A percentile compares a stretch with the other conserved stretches of the same genome.
These are phyloP conservation scores for Pseudogymnoascus sp. DNA, from an alignment of 2,329 filamentous ascomycete species.

Conservation along the genomic window DNA sequence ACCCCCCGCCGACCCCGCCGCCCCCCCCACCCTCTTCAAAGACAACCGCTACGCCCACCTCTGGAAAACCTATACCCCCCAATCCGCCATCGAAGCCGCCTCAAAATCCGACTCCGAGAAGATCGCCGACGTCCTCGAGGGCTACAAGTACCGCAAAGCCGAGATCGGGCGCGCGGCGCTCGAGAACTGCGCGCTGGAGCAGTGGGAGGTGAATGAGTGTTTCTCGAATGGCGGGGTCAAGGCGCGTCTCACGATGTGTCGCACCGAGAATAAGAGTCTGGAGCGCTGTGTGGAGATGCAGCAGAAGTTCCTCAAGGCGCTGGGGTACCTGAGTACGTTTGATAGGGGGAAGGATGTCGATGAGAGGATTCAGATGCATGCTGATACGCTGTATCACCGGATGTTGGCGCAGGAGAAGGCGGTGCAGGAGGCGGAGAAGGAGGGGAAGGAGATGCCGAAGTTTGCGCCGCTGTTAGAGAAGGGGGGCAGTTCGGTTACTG, in stretches of 20 bases:
- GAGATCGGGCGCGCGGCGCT: conserved; percentile 72
- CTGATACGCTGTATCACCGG: conserved; percentile 79
- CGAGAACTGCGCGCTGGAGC: conserved; percentile 88
- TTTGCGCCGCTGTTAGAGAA: conserved; percentile 54
- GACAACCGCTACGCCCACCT: conserved; percentile 75
- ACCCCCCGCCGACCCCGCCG: conserved; percentile 12
- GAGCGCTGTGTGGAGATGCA: conserved; percentile 87
- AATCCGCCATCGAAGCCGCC: conserved; percentile 58
- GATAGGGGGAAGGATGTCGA: conserved; percentile 60
- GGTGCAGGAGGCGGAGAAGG: conserved; percentile 59
- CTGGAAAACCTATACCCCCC: conserved; percentile 84
- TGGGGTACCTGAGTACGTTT: conserved; percentile 71
- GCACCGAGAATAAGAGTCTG: conserved; percentile 65
- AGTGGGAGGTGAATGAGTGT: conserved; percentile 74
- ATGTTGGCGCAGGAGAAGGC: conserved; percentile 74
- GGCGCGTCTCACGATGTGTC: conserved; percentile 71
- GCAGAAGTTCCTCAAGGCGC: conserved; percentile 76
- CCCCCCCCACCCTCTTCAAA: conserved; percentile 47
- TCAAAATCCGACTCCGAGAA: conserved; percentile 70
- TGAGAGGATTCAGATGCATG: conserved; percentile 91
- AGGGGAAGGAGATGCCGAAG: conserved; percentile 47
- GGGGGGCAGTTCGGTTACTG: conserved; percentile 47
- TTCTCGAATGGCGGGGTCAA: conserved; percentile 62
- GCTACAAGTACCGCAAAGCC: conserved; percentile 72
- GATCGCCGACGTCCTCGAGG: conserved; percentile 69